Evolutionary conservation across 2,329 filamentous ascomycete genomes (phyloP), one percentile per base, ranked within the genome.

Genomic region (Pseudogymnoascus sp.): DNA sequence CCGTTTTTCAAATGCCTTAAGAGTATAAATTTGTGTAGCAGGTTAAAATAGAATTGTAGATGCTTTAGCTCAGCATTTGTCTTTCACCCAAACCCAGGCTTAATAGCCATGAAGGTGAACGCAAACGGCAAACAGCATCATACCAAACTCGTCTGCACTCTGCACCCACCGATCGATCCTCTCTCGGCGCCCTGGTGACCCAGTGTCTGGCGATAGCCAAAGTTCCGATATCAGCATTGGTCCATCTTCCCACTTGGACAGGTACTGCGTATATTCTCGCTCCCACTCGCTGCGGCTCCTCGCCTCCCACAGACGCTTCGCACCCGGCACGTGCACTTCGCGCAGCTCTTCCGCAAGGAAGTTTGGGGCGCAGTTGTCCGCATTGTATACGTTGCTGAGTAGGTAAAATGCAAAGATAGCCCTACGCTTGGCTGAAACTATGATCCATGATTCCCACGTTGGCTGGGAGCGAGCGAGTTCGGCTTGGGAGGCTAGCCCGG

Each of bases 361-460:
- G 0, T 75, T 78, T 0, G 78, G 76, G 0, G 80, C 65, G 0
- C 73, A 72, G 4, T 80, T 73, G 7, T 76, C 71, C 0, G 74
- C 67, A 1, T 76, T 75, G 5, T 82, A 75, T 0, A 81, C 67
- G 41, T 76, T 81, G 62, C 81, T 79, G 44, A 84, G 77, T 2
- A 84, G 69, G 61, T 83, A 84, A 75, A 82, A 79, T 0, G 74
- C 73, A 62, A 75, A 82, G 0, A 84, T 63, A 0, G 79, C 77
- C 3, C 82, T 74, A 2, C 81, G 74, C 63, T 82, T 84, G 0
- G 81, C 74, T 44, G 81, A 79, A 0, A 77, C 77, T 0, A 81
- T 68, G 4, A 83, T 76, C 82, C 82, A 84, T 0, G 74, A 71
- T 62, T 82, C 79, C 81, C 81, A 83, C 5, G 61, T 69, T 0